Percentiles rank a stretch among this genome's conserved stretches.
phyloP scores from a whole-genome alignment of 192 early-diverging fungal species.

The Backusella sp. region DNA sequence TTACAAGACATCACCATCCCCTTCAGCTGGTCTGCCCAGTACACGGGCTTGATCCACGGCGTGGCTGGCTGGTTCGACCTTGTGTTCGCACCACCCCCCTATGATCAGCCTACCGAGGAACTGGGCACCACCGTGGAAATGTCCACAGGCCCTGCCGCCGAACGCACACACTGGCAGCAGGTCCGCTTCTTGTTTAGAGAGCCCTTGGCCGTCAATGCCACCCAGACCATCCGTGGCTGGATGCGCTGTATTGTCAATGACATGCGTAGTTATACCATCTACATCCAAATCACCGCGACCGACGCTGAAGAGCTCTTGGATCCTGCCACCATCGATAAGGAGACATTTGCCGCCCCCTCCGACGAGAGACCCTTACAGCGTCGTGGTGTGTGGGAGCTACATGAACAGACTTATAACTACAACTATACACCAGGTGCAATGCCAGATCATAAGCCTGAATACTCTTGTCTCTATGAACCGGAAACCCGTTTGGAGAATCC shows the following conservation, averaged over 20 bases:
- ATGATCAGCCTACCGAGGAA: conserved; percentile 25
- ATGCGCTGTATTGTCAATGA: conserved; percentile 86
- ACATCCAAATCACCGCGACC: conserved; percentile 66
- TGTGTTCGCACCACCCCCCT: conserved; percentile 62
- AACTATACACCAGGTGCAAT: conserved; percentile 49
- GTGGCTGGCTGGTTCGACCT: conserved; percentile 98
- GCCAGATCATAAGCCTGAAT: conserved; percentile 52
- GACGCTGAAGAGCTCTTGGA: conserved; percentile 41
- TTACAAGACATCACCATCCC: conserved; percentile 86
- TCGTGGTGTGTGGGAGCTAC: conserved; percentile 81
- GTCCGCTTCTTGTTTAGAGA: conserved; percentile 91
- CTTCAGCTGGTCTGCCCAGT: conserved; percentile 74
- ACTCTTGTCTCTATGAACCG: conserved; percentile 58
- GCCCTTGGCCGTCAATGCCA: conserved; percentile 93
- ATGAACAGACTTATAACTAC: conserved; percentile 91
- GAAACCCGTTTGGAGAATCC: conserved; percentile 27
- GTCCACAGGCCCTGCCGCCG: conserved; percentile 81
- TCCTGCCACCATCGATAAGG: conserved; percentile 26
- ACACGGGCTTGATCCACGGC: conserved; percentile 92
- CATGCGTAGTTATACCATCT: conserved; percentile 89
- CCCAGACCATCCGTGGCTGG: conserved; percentile 80
- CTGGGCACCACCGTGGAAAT: conserved; percentile 66
- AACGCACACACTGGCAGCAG: conserved; percentile 98
- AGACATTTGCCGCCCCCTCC: neutral
- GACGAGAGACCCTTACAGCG: conserved; percentile 40